Evolutionary conservation across 2,329 filamentous ascomycete genomes (phyloP).

Genomic region (Rhexocercosporidium sp.): DNA sequence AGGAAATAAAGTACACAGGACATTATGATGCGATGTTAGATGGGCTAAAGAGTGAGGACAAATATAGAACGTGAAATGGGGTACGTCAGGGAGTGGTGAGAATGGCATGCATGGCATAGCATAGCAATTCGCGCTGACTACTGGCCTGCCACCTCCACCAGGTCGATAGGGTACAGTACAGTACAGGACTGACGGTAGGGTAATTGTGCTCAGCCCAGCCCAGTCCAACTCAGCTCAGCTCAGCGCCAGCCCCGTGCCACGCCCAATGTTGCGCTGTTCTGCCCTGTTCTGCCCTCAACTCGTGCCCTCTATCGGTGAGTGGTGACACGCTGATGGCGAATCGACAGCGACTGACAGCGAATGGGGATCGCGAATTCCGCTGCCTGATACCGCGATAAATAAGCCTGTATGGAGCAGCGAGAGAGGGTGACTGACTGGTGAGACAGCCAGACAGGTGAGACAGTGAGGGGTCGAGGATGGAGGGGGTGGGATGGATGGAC

Average conservation of each 20-base stretch:
- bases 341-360: neutral
- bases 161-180: neutral
- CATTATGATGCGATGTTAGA: neutral
- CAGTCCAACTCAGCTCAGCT: neutral
- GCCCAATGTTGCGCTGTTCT: neutral
- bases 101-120: no score
- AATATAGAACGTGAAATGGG: no score
- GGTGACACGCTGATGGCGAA: slow-evolving; percentile 3
- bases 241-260: neutral
- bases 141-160: no score
- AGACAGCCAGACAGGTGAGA: neutral
- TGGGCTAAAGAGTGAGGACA: neutral
- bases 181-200: no score
- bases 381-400: slow-evolving; percentile 7
- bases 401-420: neutral
- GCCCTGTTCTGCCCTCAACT: neutral
- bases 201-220: slow-evolving; percentile 1
- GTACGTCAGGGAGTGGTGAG: no score
- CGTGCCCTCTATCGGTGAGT: neutral
- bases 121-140: neutral
- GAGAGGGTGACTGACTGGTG: neutral
- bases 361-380: neutral
- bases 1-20: neutral
- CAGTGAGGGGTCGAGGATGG: neutral
- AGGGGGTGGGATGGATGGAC: neutral